Evolutionary conservation across 257 asterid species (phyloP).

Genomic region (Salvia hispanica): DNA sequence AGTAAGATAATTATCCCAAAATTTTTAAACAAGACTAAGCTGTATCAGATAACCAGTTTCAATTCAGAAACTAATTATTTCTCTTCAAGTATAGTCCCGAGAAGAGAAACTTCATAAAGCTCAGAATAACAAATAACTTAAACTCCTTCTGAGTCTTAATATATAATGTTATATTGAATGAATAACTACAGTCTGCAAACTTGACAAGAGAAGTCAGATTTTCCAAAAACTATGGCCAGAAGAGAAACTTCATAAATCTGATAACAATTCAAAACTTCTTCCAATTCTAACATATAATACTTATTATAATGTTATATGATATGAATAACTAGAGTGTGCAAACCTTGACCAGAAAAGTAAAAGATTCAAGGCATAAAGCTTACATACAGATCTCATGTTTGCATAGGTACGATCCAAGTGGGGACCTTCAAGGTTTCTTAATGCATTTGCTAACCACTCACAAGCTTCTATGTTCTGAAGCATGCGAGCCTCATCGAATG

Average conservation of each 20-base stretch:
- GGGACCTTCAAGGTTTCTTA: slow-evolving; percentile 78
- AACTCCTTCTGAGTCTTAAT: too few relatives aligned
- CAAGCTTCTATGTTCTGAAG: slow-evolving; percentile 96
- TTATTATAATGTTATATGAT: neutral
- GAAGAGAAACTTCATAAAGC: slow-evolving; percentile 3
- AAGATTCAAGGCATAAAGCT: slow-evolving; percentile 21
- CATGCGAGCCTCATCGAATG: slow-evolving; percentile 95
- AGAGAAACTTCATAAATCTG: slow-evolving; percentile 19
- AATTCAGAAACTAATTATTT: slow-evolving; percentile 35
- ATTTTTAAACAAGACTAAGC: slow-evolving; percentile 3
- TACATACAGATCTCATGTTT: slow-evolving; percentile 80
- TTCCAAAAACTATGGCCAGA: slow-evolving; percentile 9
- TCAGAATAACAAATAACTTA: too few relatives aligned
- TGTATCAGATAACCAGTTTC: slow-evolving; percentile 35
- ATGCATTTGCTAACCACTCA: slow-evolving; percentile 88
- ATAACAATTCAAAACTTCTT: slow-evolving; percentile 23
- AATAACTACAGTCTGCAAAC: too few relatives aligned
- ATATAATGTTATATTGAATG: too few relatives aligned
- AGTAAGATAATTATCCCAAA: slow-evolving; percentile 30
- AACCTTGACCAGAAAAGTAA: slow-evolving; percentile 22
- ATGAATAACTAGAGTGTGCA: slow-evolving; percentile 19
- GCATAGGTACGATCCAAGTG: slow-evolving; percentile 74
- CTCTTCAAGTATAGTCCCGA: neutral
- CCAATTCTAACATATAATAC: slow-evolving; percentile 3
- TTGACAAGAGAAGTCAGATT: neutral